Evolutionary conservation across 768 basidiomycete species (phyloP), one percentile per base, ranked within the genome.

Genomic region (Tulasnella sp.): DNA sequence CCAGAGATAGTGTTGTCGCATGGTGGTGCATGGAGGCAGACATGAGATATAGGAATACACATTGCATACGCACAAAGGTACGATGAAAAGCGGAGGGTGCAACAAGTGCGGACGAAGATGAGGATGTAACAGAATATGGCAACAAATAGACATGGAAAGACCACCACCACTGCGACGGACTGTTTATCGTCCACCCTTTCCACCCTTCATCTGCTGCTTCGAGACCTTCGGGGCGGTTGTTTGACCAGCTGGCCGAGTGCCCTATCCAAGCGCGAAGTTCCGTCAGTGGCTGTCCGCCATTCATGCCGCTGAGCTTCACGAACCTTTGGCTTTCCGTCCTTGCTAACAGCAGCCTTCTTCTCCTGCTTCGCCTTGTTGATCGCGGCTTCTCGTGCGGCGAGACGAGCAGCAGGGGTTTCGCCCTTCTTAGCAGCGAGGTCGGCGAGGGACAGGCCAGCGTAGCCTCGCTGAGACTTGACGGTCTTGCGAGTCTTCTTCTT

Each of bases 401-500:
- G 86, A 79, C 98, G 91, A 82, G 92, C 88, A 81, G 93, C 92
- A 76, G 93, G 88, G 79, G 93, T 94, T 88, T 98, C 95, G 87
- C 94, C 96, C 82, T 96, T 91, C 88, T 89, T 93, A 81, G 96
- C 96, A 75, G 91, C 89, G 85, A 99, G 98, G 82, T 94, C 85
- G 74, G 91, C 90, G 79, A 99, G 90, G 85, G 98, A 96, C 81
- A 95, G 95, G 86, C 98, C 98, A 83, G 96, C 95, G 85, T 99
- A 95, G 80, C 98, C 98, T 83, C 98, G 95, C 88, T 97, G 92
- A 88, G 95, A 91, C 89, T 99, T 99, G 84, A 99, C 95, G 81
- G 94, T 95, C 86, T 92, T 91, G 86, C 96, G 93, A 73, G 93
- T 93, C 81, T 97, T 93, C 88, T 98, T 98, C 95, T 99, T 99